Percentiles rank a stretch among this genome's conserved stretches.
Evolutionary conservation across 768 basidiomycete species (phyloP).

Genomic region (Pleurotus tuber-regium): DNA sequence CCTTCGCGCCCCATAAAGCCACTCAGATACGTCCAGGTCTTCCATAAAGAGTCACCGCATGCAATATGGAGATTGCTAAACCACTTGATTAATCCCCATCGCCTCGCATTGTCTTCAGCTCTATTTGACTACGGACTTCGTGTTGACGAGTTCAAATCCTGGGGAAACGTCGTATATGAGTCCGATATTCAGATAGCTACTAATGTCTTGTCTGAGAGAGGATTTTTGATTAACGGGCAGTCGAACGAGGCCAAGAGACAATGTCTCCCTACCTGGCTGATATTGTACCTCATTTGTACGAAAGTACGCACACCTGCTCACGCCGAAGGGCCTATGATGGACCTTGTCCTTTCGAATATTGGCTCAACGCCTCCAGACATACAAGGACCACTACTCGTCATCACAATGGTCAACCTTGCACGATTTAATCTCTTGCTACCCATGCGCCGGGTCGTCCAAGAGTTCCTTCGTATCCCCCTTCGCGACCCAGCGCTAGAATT

Average conservation of each 20-base stretch:
- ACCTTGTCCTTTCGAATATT: constrained; percentile 42
- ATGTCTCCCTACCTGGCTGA: constrained; percentile 52
- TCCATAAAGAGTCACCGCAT: constrained; percentile 31
- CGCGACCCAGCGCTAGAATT: constrained; percentile 33
- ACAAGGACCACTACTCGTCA: constrained; percentile 42
- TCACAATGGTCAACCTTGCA: constrained; percentile 47
- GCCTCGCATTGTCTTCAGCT: constrained; percentile 23
- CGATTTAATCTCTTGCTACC: constrained; percentile 46
- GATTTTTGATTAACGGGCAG: constrained; percentile 2
- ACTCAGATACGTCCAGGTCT: constrained; percentile 27
- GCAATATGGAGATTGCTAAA: constrained; percentile 42
- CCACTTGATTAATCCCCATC: constrained; percentile 27
- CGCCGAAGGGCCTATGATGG: constrained; percentile 39
- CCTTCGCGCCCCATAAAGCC: constrained; percentile 2
- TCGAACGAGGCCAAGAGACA: background rate
- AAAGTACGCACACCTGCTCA: constrained; percentile 45
- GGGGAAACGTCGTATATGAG: constrained; percentile 34
- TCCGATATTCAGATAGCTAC: constrained; percentile 32
- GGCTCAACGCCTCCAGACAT: constrained; percentile 26
- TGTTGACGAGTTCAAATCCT: constrained; percentile 34
- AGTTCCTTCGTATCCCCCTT: constrained; percentile 35
- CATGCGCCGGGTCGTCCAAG: constrained; percentile 41
- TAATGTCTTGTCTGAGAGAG: constrained; percentile 15
- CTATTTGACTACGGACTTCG: constrained; percentile 31
- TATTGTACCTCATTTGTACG: constrained; percentile 45